phyloP scores from a whole-genome alignment of 148 eudicot genomes.

The Rhododendron ovatum region DNA sequence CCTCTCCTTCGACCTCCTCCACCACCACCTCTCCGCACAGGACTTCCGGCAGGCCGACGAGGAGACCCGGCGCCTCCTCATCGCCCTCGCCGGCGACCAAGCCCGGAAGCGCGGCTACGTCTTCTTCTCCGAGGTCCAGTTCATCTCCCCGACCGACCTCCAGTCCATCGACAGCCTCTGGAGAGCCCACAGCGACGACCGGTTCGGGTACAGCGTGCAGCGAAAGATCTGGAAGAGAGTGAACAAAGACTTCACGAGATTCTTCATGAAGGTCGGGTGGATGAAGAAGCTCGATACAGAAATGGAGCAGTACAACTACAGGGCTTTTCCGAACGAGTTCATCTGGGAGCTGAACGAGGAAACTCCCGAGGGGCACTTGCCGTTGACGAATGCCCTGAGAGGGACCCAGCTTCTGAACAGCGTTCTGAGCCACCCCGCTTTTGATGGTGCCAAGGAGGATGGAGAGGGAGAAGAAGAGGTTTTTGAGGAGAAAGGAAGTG shows the following conservation, averaged over 20 bases:
- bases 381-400: conserved; percentile 85
- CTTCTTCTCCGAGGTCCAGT: conserved; percentile 86
- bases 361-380: conserved; percentile 84
- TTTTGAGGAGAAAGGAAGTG: conserved; percentile 1
- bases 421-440: conserved; percentile 76
- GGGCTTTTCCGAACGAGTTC: conserved; percentile 77
- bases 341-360: conserved; percentile 57
- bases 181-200: conserved; percentile 39
- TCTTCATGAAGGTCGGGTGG: conserved; percentile 82
- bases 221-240: conserved; percentile 53
- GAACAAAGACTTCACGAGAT: conserved; percentile 52
- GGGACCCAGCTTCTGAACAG: conserved; percentile 71
- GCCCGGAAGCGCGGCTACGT: conserved; percentile 74
- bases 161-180: conserved; percentile 60
- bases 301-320: conserved; percentile 73
- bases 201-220: conserved; percentile 83
- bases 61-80: conserved; percentile 86
- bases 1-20: conserved; percentile 52
- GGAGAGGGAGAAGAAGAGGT: neutral
- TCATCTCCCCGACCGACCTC: conserved; percentile 56
- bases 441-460: conserved; percentile 18
- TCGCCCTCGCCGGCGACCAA: conserved; percentile 69
- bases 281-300: conserved; percentile 91
- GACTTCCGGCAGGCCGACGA: conserved; percentile 83
- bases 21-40: conserved; percentile 31